These are phyloP conservation scores for Geosmithia flava DNA, from an alignment of 2,329 filamentous ascomycete genomes.

Conservation along the genomic window DNA sequence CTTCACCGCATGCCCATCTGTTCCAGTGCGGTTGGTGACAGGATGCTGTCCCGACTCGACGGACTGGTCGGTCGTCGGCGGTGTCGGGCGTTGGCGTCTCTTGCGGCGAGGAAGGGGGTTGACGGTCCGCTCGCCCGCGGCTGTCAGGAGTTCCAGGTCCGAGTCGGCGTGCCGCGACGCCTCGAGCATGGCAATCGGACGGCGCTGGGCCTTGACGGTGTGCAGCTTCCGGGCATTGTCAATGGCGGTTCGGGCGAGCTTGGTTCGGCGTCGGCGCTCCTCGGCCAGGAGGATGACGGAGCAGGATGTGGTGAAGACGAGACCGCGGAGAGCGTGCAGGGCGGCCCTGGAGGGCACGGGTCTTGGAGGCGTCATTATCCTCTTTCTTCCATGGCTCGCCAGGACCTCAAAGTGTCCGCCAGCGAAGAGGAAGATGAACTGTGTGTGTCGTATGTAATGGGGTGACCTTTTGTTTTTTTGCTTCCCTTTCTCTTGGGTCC, in stretches of 20 bases:
- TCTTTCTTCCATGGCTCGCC: constrained; percentile 21
- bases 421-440: neutral
- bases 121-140: neutral
- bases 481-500: neutral
- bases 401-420: too few species aligned
- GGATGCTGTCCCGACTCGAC: neutral
- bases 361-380: constrained; percentile 32
- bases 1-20: neutral
- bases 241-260: constrained; percentile 33
- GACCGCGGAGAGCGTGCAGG: constrained; percentile 40
- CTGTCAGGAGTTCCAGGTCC: neutral
- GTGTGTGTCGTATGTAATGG: neutral
- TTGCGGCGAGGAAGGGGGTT: neutral
- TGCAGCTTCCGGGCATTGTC: constrained; percentile 41
- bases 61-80: neutral
- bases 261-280: constrained; percentile 42
- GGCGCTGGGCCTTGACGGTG: constrained; percentile 18
- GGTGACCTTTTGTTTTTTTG: neutral
- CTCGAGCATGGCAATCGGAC: constrained; percentile 5
- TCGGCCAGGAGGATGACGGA: constrained; percentile 42
- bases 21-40: neutral
- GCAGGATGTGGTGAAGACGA: constrained; percentile 44
- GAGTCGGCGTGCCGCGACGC: neutral
- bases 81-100: neutral
- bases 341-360: constrained; percentile 42